phyloP scores from a whole-genome alignment of 306 rosid genomes.

The Crataegus laevigata region DNA sequence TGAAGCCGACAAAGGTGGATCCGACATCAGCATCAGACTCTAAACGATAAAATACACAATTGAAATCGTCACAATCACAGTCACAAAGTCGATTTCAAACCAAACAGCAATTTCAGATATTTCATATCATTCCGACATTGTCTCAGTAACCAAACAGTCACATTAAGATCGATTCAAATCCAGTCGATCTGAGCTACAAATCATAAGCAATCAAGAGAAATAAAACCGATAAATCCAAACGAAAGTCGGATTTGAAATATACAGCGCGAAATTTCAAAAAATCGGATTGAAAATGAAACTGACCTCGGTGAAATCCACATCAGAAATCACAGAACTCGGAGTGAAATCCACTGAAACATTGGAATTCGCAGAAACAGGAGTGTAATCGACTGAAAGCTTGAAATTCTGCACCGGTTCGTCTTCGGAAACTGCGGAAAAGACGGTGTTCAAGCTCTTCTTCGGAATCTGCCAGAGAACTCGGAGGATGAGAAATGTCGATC shows the following conservation, averaged over 20 bases:
- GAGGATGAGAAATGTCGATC: neutral
- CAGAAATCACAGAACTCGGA: no score
- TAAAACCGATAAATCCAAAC: neutral
- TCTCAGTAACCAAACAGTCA: neutral
- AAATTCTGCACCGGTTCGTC: neutral
- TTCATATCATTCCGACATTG: neutral
- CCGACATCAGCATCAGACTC: neutral
- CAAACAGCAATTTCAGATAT: neutral
- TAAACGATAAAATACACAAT: neutral
- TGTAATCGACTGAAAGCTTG: neutral
- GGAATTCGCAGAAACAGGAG: neutral
- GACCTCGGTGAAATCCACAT: neutral
- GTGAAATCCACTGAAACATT: neutral
- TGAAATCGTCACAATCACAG: neutral
- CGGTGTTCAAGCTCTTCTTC: conserved; percentile 13
- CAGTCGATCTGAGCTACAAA: neutral
- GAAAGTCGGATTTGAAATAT: neutral
- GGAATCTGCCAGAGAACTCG: conserved; percentile 5
- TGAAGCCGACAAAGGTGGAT: neutral
- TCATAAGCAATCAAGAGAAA: neutral
- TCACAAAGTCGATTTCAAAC: neutral
- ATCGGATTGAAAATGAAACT: neutral
- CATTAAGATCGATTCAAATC: neutral
- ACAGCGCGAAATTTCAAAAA: neutral
- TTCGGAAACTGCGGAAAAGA: conserved; percentile 1